phyloP scores from a whole-genome alignment of 2,329 filamentous ascomycete species.

The Pseudonectria foliicola region DNA sequence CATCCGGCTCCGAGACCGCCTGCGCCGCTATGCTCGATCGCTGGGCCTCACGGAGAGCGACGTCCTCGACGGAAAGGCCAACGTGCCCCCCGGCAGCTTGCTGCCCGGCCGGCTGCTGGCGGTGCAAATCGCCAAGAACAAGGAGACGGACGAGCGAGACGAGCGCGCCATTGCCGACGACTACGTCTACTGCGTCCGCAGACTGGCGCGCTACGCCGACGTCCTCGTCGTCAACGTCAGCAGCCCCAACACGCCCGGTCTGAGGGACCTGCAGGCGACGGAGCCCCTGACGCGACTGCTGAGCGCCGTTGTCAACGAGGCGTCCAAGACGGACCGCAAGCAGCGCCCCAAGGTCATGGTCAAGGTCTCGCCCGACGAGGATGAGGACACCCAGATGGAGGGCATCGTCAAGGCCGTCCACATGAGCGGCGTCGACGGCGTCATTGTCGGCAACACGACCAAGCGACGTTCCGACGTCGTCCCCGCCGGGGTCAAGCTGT shows the following conservation, averaged over 20 bases:
- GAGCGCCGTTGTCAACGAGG: constrained; percentile 73
- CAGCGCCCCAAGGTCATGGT: constrained; percentile 75
- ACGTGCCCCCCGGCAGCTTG: constrained; percentile 77
- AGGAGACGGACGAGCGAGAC: constrained; percentile 77
- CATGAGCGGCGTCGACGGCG: constrained; percentile 79
- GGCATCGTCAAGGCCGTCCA: constrained; percentile 84
- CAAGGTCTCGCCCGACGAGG: constrained; percentile 95
- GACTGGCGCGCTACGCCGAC: constrained; percentile 81
- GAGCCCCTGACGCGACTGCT: constrained; percentile 78
- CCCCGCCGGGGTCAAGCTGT: constrained; percentile 58
- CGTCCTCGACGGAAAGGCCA: constrained; percentile 70
- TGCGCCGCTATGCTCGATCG: constrained; percentile 67
- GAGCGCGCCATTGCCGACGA: constrained; percentile 72
- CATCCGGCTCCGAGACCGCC: constrained; percentile 65
- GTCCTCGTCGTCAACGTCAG: constrained; percentile 98
- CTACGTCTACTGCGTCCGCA: constrained; percentile 84
- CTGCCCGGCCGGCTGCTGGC: constrained; percentile 68
- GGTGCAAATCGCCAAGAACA: constrained; percentile 97
- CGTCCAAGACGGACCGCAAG: constrained; percentile 59
- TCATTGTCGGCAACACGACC: constrained; percentile 97
- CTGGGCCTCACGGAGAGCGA: constrained; percentile 63
- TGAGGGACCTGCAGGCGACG: constrained; percentile 77
- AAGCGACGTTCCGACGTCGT: constrained; percentile 69
- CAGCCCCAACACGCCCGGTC: constrained; percentile 88
- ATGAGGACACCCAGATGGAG: constrained; percentile 72